These are phyloP conservation scores for Passiflora organensis DNA, from an alignment of 345 rosid species.

Conservation along the genomic window DNA sequence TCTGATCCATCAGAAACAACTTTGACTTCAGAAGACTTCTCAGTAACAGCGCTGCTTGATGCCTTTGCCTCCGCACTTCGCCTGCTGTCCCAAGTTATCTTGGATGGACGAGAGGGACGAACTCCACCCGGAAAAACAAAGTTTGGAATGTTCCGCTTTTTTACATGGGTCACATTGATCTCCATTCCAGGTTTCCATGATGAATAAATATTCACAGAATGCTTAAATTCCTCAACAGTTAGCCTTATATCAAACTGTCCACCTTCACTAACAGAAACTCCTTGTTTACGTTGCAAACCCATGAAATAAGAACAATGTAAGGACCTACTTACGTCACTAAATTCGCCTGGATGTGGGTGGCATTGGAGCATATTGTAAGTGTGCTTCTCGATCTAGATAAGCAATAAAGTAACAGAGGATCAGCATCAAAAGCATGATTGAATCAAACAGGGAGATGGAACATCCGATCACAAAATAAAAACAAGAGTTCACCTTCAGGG, in stretches of 20 bases:
- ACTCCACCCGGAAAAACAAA: slow-evolving; percentile 84
- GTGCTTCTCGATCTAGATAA: slow-evolving; percentile 75
- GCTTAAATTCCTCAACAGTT: slow-evolving; percentile 86
- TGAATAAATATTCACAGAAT: slow-evolving; percentile 52
- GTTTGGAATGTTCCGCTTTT: slow-evolving; percentile 60
- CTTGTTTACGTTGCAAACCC: slow-evolving; percentile 97
- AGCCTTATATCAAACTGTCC: slow-evolving; percentile 82
- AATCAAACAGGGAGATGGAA: neutral
- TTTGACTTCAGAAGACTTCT: slow-evolving; percentile 46
- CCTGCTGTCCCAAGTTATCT: slow-evolving; percentile 66
- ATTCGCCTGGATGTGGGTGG: slow-evolving; percentile 89
- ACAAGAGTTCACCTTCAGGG: slow-evolving; percentile 55
- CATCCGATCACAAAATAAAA: neutral
- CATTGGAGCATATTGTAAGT: slow-evolving; percentile 83
- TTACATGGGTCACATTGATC: slow-evolving; percentile 70
- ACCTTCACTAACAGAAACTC: slow-evolving; percentile 67
- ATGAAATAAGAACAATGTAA: slow-evolving; percentile 74
- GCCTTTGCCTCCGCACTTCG: slow-evolving; percentile 44
- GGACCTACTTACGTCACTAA: slow-evolving; percentile 64
- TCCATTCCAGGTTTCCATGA: slow-evolving; percentile 78
- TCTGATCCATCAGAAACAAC: slow-evolving; percentile 52
- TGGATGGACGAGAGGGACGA: slow-evolving; percentile 63
- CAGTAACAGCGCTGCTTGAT: slow-evolving; percentile 33
- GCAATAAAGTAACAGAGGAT: slow-evolving; percentile 21
- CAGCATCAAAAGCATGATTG: neutral